Conservation (phyloP, 768 basidiomycete genomes). For the Vararia minispora region DNA sequence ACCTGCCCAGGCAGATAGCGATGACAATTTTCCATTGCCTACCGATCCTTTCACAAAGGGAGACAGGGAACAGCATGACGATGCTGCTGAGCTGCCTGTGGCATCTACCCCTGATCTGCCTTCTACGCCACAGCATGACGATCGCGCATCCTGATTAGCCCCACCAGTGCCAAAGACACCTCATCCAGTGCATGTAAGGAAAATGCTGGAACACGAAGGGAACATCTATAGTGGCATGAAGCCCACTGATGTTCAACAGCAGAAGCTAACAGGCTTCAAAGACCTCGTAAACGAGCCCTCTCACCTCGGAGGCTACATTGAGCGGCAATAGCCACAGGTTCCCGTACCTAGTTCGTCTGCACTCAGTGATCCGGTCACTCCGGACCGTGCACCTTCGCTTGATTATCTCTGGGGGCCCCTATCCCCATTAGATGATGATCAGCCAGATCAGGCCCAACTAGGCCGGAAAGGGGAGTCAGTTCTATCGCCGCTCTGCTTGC, state of each 20-base stretch:
- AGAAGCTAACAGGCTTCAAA: slow-evolving; percentile 1
- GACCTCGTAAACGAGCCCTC: slow-evolving; percentile 3
- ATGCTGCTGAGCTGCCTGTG: neutral
- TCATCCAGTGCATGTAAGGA: neutral
- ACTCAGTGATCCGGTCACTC: neutral
- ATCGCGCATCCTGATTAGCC: neutral
- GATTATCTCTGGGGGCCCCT: neutral
- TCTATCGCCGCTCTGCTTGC: slow-evolving; percentile 1
- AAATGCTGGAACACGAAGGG: neutral
- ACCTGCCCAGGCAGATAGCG: no score
- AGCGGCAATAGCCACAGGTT: neutral
- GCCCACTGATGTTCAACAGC: no score
- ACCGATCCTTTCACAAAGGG: no score
- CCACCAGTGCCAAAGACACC: neutral
- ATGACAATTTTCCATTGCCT: no score
- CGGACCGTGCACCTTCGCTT: neutral
- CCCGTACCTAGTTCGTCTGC: slow-evolving; percentile 5
- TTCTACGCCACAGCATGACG: neutral
- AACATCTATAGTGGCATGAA: slow-evolving; percentile 1
- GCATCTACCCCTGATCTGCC: neutral
- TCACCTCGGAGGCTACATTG: neutral
- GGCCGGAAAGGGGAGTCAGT: slow-evolving; percentile 5
- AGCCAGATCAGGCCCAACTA: slow-evolving; percentile 1
- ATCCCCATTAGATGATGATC: neutral
- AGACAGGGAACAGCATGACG: no score